Conservation (phyloP, 768 basidiomycete species). For the Kwoniella sp. region DNA sequence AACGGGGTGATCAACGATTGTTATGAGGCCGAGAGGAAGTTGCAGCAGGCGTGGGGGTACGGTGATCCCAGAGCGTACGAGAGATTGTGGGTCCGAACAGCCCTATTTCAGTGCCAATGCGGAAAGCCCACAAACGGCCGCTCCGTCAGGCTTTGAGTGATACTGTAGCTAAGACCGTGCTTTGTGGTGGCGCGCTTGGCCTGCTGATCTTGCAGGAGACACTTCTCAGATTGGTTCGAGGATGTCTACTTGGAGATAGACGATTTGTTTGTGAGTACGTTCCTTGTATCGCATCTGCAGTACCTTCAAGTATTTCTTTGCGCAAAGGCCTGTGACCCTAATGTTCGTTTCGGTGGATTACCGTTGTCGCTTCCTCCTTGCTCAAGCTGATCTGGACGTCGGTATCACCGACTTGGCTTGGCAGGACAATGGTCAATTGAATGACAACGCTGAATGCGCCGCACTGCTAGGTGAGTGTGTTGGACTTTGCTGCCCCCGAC, state of each 20-base stretch:
- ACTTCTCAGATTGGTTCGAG: conserved; percentile 34
- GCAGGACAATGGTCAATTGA: conserved; percentile 15
- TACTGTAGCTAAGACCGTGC: too few relatives aligned
- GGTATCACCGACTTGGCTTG: neutral
- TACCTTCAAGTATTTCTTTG: conserved; percentile 4
- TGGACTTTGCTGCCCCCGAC: neutral
- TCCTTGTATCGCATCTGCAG: neutral
- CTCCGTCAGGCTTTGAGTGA: too few relatives aligned
- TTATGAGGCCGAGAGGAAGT: conserved; percentile 14
- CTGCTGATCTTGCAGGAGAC: conserved; percentile 13
- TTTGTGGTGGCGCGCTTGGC: neutral
- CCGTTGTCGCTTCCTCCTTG: neutral
- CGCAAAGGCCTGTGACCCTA: too few relatives aligned
- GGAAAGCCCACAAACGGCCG: too few relatives aligned
- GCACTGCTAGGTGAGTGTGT: conserved; percentile 12
- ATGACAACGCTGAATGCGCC: conserved; percentile 12
- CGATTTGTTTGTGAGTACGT: conserved; percentile 23
- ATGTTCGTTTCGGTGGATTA: too few relatives aligned
- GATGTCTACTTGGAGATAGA: conserved; percentile 28
- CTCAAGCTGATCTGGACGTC: neutral
- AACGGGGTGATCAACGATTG: conserved; percentile 8
- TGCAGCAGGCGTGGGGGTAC: conserved; percentile 16
- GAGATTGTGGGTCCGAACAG: conserved; percentile 9
- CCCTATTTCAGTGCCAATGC: neutral
- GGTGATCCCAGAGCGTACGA: conserved; percentile 11